Base-by-base conservation (phyloP, 106 monocot genomes). In the Phalaenopsis aphrodite region DNA sequence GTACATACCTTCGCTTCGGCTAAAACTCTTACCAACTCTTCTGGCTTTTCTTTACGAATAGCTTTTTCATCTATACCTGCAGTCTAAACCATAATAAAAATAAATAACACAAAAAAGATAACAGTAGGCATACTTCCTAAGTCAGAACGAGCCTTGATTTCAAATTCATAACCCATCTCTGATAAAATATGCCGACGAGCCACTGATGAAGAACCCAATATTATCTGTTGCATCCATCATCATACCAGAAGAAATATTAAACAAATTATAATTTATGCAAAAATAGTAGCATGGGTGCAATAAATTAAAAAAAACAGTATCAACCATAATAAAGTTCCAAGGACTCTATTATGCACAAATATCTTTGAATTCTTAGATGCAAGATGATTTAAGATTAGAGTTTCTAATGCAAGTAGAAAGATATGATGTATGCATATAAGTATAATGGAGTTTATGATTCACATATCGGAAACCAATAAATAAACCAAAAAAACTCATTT, bases 151-250 rank as follows among this genome's bases (percentile, higher is more conserved):
- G 93, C 96, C 93, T 88, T 90, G 82, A 92, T 81, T 76, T 86
- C 86, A 80, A 97, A 97, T 65, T 94, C 72, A 73, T 92, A 97
- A 55, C 96, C 96, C 96, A 97, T 97, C 82, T 94, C 87, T 5
- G 90, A 75, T 23, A 97, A 80, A 75, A 97, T 97, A 75, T 92
- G 81, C 19, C 85, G 78, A 41, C 96, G 93, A 82, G 96, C 94
- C 49, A 87, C 86, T 9, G 96, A 97, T 78, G 88, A 86, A 41
- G 96, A 97, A 38, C 96, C 96, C 83, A 97, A 81, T 12, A 97
- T 90, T 61, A 97, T 90, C 96, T 97, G 93, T 75, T 10, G 58
- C 78, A 43, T 21, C 47, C 71, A 80, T 80, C 49, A 49, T 76
- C 49, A 49, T 76, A 49, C 76, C 76, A 76, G 19, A 76, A 48